Percentiles rank a stretch among this genome's conserved stretches.
These are phyloP conservation scores for Litchi chinensis DNA, from an alignment of 345 rosid genomes.

Conservation along the genomic window DNA sequence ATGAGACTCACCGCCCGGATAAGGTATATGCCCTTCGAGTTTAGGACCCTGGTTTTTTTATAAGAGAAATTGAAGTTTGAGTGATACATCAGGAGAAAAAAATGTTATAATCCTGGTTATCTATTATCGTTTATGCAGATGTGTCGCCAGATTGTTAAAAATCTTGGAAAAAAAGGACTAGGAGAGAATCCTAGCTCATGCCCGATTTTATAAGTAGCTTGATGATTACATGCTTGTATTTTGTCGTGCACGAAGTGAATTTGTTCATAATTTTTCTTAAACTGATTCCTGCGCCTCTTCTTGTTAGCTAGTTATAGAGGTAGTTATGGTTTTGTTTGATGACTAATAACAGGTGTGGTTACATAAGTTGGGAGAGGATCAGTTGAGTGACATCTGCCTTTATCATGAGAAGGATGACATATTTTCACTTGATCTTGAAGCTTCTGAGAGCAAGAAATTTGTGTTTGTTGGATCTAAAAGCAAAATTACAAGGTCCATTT, in stretches of 20 bases:
- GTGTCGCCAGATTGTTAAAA: too few species aligned
- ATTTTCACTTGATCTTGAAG: slow-evolving; percentile 65
- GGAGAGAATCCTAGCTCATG: too few species aligned
- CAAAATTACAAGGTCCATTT: slow-evolving; percentile 68
- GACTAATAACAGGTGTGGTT: slow-evolving; percentile 69
- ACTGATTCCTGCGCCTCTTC: background rate
- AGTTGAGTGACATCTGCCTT: slow-evolving; percentile 69
- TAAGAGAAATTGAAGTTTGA: too few species aligned
- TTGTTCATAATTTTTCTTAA: too few species aligned
- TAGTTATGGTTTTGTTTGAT: slow-evolving; percentile 16
- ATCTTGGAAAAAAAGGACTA: too few species aligned
- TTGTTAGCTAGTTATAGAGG: background rate
- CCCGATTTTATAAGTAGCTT: too few species aligned
- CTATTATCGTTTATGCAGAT: too few species aligned
- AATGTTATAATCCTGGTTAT: too few species aligned
- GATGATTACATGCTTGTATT: too few species aligned
- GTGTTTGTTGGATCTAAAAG: slow-evolving; percentile 76
- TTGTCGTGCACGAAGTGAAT: background rate
- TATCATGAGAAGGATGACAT: slow-evolving; percentile 90
- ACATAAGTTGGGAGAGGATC: slow-evolving; percentile 82
- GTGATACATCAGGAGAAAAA: too few species aligned
- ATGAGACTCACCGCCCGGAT: slow-evolving; percentile 80
- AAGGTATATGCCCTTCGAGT: slow-evolving; percentile 55
- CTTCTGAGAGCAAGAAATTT: slow-evolving; percentile 79
- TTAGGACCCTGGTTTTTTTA: too few species aligned